Conservation (phyloP, 1,284 basidiomycete species). For the Sanghuangporus sanghuang region DNA sequence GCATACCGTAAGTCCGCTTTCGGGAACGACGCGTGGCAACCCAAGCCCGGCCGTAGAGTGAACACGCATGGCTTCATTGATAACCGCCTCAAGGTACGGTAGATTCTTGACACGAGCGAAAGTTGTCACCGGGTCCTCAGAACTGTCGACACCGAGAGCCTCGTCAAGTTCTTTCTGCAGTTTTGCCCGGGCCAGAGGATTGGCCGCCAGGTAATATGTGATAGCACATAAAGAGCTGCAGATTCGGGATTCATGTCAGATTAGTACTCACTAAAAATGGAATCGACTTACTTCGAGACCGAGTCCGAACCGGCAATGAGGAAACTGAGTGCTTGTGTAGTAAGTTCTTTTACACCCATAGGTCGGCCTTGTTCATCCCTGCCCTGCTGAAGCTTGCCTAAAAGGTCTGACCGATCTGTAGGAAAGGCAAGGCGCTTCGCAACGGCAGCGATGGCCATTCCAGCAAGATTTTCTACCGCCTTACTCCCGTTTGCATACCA, state of each 20-base stretch:
- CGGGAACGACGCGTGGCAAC: constrained; percentile 70
- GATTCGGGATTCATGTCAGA: neutral
- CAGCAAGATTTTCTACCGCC: constrained; percentile 36
- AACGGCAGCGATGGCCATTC: constrained; percentile 71
- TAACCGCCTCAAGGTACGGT: constrained; percentile 75
- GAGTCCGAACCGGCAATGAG: constrained; percentile 50
- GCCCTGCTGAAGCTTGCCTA: constrained; percentile 26
- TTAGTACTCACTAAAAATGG: neutral
- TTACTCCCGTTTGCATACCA: constrained; percentile 70
- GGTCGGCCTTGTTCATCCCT: constrained; percentile 42
- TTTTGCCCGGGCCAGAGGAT: constrained; percentile 61
- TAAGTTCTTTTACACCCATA: constrained; percentile 42
- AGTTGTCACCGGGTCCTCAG: constrained; percentile 40
- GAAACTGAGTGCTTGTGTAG: constrained; percentile 46
- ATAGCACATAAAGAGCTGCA: constrained; percentile 78
- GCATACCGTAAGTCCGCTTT: constrained; percentile 57
- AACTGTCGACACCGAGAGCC: constrained; percentile 53
- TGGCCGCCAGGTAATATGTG: constrained; percentile 72
- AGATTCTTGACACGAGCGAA: constrained; percentile 64
- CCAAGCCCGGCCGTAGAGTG: constrained; percentile 82
- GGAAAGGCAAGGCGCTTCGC: constrained; percentile 15
- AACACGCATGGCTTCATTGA: constrained; percentile 77
- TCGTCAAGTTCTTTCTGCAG: constrained; percentile 81
- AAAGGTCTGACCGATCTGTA: constrained; percentile 11
- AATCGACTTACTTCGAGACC: constrained; percentile 68